phyloP scores from a whole-genome alignment of 2,329 filamentous ascomycete genomes.

The Cladosporium sp. region DNA sequence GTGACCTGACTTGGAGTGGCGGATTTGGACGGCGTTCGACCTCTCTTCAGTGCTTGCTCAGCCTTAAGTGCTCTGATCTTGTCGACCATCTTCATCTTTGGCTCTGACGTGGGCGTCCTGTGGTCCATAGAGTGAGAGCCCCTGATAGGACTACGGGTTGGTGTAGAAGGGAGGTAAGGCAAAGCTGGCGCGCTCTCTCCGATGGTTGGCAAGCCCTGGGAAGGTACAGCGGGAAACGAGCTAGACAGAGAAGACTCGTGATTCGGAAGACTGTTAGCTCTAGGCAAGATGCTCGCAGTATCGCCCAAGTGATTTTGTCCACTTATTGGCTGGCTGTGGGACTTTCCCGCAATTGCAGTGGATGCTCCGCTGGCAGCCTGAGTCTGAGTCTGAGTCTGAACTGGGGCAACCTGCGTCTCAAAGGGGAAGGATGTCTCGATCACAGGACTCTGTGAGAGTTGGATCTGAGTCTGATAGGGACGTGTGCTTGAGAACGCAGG shows the following conservation, averaged over 20 bases:
- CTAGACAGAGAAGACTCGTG: not conserved
- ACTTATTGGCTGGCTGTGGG: not conserved
- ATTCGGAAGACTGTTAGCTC: not conserved
- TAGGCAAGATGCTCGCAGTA: not conserved
- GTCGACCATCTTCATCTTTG: not conserved
- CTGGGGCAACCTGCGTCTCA: constrained; percentile 25
- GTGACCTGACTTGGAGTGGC: not conserved
- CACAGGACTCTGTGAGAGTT: not conserved
- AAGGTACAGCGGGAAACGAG: constrained; percentile 29
- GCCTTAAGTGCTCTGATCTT: constrained; percentile 21
- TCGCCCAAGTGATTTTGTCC: not conserved
- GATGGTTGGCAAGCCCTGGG: constrained; percentile 23
- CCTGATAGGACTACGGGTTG: not conserved
- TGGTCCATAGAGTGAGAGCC: not conserved
- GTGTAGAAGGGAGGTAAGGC: constrained; percentile 21
- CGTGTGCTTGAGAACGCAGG: not conserved
- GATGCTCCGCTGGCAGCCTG: not conserved
- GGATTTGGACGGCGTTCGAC: not conserved
- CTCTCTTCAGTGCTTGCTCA: constrained; percentile 19
- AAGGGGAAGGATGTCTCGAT: constrained; percentile 25
- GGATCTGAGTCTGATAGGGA: not conserved
- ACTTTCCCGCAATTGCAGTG: too few relatives aligned
- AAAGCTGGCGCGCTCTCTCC: constrained; percentile 31
- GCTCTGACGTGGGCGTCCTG: constrained; percentile 19
- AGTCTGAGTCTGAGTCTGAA: not conserved